Evolutionary conservation across 1,284 basidiomycete species (phyloP).

Genomic region (Cronartium ribicola): DNA sequence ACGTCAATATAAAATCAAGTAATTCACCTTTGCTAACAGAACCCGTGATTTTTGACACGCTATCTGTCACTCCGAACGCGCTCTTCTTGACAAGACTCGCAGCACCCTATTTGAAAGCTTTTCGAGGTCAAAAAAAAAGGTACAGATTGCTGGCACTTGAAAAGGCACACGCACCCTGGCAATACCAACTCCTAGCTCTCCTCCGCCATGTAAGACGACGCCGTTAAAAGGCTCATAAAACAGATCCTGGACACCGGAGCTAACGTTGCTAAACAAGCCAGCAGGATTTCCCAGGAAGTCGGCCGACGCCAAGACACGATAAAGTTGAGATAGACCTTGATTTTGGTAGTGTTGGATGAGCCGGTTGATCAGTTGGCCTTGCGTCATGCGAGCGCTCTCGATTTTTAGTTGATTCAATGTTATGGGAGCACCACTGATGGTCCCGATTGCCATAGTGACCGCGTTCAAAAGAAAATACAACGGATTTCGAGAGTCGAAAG

Average conservation of each 20-base stretch:
- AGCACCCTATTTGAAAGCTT: conserved; percentile 64
- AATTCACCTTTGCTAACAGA: conserved; percentile 84
- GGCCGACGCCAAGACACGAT: conserved; percentile 91
- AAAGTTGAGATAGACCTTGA: conserved; percentile 87
- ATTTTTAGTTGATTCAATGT: conserved; percentile 91
- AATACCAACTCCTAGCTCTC: conserved; percentile 92
- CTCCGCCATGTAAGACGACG: conserved; percentile 93
- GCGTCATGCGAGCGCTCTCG: conserved; percentile 85
- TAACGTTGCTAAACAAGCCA: conserved; percentile 96
- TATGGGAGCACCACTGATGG: conserved; percentile 94
- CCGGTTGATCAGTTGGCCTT: conserved; percentile 76
- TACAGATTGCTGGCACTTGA: no score
- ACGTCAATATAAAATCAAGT: conserved; percentile 13
- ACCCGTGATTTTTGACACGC: conserved; percentile 93
- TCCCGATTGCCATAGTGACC: conserved; percentile 93
- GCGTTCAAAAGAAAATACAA: conserved; percentile 90
- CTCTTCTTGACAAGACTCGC: conserved; percentile 99
- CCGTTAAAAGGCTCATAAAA: conserved; percentile 99
- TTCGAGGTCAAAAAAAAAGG: conserved; percentile 23
- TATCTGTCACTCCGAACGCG: conserved; percentile 92
- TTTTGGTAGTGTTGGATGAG: conserved; percentile 91
- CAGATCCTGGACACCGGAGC: conserved; percentile 96
- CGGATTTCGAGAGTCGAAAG: conserved; percentile 79
- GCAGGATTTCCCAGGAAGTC: conserved; percentile 84
- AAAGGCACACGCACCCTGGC: conserved; percentile 64